Percentiles rank a stretch among this genome's conserved stretches.
Conservation (phyloP, 495 filamentous ascomycete species). For the Aspergillus baeticus region DNA sequence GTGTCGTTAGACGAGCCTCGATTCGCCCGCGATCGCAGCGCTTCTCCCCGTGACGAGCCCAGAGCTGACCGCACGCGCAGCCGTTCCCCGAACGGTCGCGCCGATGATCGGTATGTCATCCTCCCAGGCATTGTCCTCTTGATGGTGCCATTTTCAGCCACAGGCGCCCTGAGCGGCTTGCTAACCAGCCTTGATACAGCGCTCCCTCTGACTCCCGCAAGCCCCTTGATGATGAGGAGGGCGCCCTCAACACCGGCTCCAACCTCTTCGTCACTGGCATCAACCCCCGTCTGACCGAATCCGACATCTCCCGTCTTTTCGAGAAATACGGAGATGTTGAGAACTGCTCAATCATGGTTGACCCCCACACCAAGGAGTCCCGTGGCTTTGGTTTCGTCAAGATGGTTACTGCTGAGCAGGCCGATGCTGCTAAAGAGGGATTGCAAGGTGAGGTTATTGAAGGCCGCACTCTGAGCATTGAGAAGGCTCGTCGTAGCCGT, state of each 20-base stretch:
- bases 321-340: constrained; percentile 98
- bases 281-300: constrained; percentile 87
- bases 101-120: constrained; percentile 68
- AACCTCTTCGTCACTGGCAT: constrained; percentile 99
- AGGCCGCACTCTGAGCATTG: constrained; percentile 94
- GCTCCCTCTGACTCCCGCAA: constrained; percentile 44
- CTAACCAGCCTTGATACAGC: constrained; percentile 12
- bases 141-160: not conserved
- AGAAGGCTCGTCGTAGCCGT: constrained; percentile 93
- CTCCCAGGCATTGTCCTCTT: not conserved
- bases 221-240: constrained; percentile 70
- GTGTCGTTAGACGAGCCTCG: constrained; percentile 66
- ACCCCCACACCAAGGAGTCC: constrained; percentile 96
- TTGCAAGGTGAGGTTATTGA: constrained; percentile 94
- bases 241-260: constrained; percentile 84
- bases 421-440: constrained; percentile 94
- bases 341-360: constrained; percentile 99
- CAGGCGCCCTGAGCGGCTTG: not conserved
- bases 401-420: constrained; percentile 90
- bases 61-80: constrained; percentile 75
- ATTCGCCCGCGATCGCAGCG: constrained; percentile 86
- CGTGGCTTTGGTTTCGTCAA: constrained; percentile 99
- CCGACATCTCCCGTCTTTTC: constrained; percentile 90
- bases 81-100: constrained; percentile 68
- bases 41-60: constrained; percentile 78